Base-by-base conservation (phyloP, 2,329 filamentous ascomycete species). In the Stagonosporopsis rhizophila region DNA sequence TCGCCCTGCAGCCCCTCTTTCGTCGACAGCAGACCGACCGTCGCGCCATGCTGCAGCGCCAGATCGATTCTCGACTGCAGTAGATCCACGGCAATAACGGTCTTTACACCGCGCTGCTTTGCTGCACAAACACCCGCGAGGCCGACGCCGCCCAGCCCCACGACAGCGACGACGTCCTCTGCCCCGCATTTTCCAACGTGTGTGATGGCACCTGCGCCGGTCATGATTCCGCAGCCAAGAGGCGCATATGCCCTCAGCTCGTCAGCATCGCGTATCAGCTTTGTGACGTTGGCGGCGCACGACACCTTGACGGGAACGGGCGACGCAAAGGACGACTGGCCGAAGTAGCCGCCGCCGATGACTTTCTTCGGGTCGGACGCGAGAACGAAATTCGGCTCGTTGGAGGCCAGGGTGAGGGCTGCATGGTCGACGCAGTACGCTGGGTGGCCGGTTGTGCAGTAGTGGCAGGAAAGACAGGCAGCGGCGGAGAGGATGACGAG, bases 401-500 rank as follows among this genome's bases (percentile, higher is more conserved):
- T 79, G 41, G 60, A 56, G 12, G 37, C 38, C 11, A 60, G 44
- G 1, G 60, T 62, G 12, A 62, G 54, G 1, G 50, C 35, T 0
- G 60, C 54, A 66, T 81, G 83, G 17, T 73, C 61, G 49, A 72
- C 62, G 72, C 83, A 85, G 67, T 84, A 79, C 1, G 80, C 79
- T 1, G 77, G 77, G 39, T 79, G 75, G 5, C 76, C 78, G 0
- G 69, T 71, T 20, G 73, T 72, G 70, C 83, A 85, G 25, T 79
- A 74, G 19, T 79, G 70, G 69, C 83, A 85, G 4, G 61, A 55
- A 6, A 71, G 62, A 68, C 81, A 83, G 51, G 74, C 78, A 9
- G 75, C 73, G 64, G 81, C 83, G n/a, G 79, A 80, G 6, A 82
- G 71, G 17, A 83, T 70, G 11, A 82, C 80, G 0, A 79, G 73